These are phyloP conservation scores for Acacia concinna DNA, from an alignment of 331 rosid genomes.

Conservation along the genomic window DNA sequence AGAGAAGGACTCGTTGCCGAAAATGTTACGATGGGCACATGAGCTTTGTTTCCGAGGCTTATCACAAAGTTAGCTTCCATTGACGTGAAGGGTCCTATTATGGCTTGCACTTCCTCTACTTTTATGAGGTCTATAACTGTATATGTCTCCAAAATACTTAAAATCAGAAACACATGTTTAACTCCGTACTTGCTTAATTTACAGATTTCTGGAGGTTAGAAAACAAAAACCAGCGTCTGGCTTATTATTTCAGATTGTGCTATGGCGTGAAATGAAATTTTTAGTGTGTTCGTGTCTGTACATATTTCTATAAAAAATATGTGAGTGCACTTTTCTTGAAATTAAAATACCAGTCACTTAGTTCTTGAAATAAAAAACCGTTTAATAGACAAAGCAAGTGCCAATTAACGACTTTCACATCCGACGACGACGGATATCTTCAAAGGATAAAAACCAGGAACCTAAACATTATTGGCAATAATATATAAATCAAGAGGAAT, in stretches of 20 bases:
- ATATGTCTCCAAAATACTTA: background rate
- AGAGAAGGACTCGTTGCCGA: conserved; percentile 56
- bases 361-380: background rate
- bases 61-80: conserved; percentile 47
- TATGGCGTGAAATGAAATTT: background rate
- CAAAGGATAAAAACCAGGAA: background rate
- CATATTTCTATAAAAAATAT: background rate
- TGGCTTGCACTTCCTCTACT: conserved; percentile 49
- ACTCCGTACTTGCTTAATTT: too few relatives aligned
- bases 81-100: conserved; percentile 47
- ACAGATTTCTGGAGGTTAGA: too few relatives aligned
- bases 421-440: background rate
- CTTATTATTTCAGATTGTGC: background rate
- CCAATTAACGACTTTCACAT: background rate
- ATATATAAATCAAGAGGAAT: background rate
- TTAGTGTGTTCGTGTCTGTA: background rate
- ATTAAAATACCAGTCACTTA: background rate
- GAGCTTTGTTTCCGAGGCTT: conserved; percentile 43
- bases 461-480: background rate
- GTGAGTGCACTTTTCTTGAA: background rate
- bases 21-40: conserved; percentile 46
- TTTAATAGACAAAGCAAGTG: background rate
- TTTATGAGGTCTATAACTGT: conserved; percentile 11
- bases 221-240: background rate
- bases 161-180: background rate